These are phyloP conservation scores for Elaeis oleifera DNA, from an alignment of 202 grass and related monocot genomes.

Conservation along the genomic window DNA sequence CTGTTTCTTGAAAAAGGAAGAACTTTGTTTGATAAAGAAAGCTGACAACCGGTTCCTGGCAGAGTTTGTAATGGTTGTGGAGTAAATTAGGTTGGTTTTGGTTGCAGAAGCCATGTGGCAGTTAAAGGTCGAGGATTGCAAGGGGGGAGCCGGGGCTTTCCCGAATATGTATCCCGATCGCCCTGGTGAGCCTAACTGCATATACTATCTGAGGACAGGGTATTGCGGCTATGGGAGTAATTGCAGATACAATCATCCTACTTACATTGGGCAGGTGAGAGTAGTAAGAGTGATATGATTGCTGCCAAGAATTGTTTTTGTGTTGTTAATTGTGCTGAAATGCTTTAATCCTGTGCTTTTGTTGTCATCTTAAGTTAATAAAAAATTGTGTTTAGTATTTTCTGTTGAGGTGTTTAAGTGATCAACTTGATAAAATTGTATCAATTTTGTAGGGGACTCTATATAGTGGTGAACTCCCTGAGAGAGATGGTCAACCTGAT, in stretches of 20 bases:
- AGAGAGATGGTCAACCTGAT: conserved; percentile 24
- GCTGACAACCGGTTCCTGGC: neutral
- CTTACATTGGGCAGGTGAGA: conserved; percentile 5
- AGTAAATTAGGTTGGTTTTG: conserved; percentile 2
- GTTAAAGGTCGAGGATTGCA: conserved; percentile 12
- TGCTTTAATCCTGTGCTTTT: neutral
- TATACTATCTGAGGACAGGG: conserved; percentile 18
- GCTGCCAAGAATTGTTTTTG: neutral
- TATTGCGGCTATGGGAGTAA: conserved; percentile 18
- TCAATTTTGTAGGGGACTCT: conserved; percentile 2
- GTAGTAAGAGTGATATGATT: neutral
- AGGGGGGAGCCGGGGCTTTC: neutral
- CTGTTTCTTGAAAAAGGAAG: neutral
- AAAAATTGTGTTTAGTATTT: too few relatives aligned
- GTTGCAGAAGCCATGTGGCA: conserved; percentile 13
- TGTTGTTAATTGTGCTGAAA: neutral
- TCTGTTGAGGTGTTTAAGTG: too few relatives aligned
- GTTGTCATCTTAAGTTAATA: too few relatives aligned
- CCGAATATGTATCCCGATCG: conserved; percentile 7
- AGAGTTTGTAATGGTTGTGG: too few relatives aligned
- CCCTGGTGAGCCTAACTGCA: conserved; percentile 18
- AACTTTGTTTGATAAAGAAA: neutral
- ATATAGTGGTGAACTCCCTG: conserved; percentile 5
- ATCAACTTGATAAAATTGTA: neutral
- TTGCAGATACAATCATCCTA: conserved; percentile 26